These are phyloP conservation scores for Myxozyma melibiosi DNA, from an alignment of 805 yeast genomes.

Conservation along the genomic window DNA sequence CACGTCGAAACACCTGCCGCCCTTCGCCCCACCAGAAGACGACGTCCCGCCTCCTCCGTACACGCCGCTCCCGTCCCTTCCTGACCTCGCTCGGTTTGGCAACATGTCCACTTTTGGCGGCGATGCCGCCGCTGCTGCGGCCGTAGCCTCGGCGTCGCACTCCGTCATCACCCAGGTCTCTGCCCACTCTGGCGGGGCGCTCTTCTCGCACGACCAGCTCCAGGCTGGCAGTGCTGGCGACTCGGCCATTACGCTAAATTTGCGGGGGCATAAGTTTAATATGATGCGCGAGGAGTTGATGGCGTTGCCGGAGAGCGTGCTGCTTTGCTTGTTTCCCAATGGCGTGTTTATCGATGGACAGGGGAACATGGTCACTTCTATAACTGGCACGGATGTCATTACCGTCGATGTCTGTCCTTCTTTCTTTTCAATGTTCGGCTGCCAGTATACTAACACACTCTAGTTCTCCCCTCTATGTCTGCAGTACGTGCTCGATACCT, in stretches of 20 bases:
- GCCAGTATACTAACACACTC: constrained; percentile 8
- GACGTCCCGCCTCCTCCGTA: constrained; percentile 30
- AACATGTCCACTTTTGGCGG: constrained; percentile 12
- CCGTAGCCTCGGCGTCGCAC: constrained; percentile 11
- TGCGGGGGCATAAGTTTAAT: constrained; percentile 72
- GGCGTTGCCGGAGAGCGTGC: constrained; percentile 86
- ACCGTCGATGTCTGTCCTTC: constrained; percentile 21
- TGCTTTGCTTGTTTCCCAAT: constrained; percentile 84
- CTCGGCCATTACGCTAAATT: constrained; percentile 58
- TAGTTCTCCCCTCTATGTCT: constrained; percentile 80
- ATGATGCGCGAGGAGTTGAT: constrained; percentile 86
- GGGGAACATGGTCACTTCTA: constrained; percentile 75
- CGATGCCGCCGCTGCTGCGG: constrained; percentile 19
- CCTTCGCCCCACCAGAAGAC: constrained; percentile 14
- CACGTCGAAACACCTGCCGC: constrained; percentile 13
- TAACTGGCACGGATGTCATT: constrained; percentile 55
- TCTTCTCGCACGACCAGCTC: constrained; percentile 1
- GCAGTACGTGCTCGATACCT: constrained; percentile 73
- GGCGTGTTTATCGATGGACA: constrained; percentile 80
- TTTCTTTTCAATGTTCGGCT: constrained; percentile 32
- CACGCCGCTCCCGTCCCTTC: constrained; percentile 23
- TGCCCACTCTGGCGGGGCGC: background rate
- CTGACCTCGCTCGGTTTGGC: constrained; percentile 6
- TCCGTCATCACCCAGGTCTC: constrained; percentile 13
- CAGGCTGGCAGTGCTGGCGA: background rate